Evolutionary conservation across 768 basidiomycete species (phyloP).

Genomic region (Albatrellus ellisii): DNA sequence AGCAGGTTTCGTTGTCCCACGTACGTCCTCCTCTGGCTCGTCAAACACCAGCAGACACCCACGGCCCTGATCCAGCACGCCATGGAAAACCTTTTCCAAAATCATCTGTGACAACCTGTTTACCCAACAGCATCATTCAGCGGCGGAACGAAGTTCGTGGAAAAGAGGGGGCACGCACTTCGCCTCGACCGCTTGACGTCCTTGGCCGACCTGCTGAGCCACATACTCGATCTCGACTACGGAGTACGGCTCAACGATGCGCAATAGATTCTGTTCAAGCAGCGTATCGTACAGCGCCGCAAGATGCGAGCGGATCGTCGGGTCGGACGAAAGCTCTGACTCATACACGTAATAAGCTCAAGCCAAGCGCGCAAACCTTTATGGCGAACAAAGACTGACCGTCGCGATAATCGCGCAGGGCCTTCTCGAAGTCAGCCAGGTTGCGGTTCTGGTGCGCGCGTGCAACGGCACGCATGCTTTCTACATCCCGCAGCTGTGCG

Average conservation of each 20-base stretch:
- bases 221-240: slow-evolving; percentile 86
- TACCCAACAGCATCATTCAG: background rate
- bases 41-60: slow-evolving; percentile 91
- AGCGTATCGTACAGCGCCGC: slow-evolving; percentile 91
- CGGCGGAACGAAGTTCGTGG: background rate
- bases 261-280: slow-evolving; percentile 86
- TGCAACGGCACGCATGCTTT: slow-evolving; percentile 92
- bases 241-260: slow-evolving; percentile 94
- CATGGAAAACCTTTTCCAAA: slow-evolving; percentile 84
- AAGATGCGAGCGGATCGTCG: slow-evolving; percentile 90
- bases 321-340: slow-evolving; percentile 86
- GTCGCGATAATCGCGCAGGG: slow-evolving; percentile 73
- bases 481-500: slow-evolving; percentile 77
- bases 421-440: slow-evolving; percentile 80
- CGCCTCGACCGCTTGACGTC: slow-evolving; percentile 76
- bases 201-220: slow-evolving; percentile 77
- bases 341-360: background rate
- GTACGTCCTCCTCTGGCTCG: slow-evolving; percentile 69
- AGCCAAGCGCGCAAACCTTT: background rate
- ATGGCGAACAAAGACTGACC: slow-evolving; percentile 27
- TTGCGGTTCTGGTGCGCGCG: slow-evolving; percentile 88
- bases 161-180: slow-evolving; percentile 47
- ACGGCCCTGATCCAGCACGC: slow-evolving; percentile 92
- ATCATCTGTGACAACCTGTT: slow-evolving; percentile 93
- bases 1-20: slow-evolving; percentile 19